These are phyloP conservation scores for Cryptococcus hybrid DNA, from an alignment of 1,284 basidiomycete species.

Conservation along the genomic window DNA sequence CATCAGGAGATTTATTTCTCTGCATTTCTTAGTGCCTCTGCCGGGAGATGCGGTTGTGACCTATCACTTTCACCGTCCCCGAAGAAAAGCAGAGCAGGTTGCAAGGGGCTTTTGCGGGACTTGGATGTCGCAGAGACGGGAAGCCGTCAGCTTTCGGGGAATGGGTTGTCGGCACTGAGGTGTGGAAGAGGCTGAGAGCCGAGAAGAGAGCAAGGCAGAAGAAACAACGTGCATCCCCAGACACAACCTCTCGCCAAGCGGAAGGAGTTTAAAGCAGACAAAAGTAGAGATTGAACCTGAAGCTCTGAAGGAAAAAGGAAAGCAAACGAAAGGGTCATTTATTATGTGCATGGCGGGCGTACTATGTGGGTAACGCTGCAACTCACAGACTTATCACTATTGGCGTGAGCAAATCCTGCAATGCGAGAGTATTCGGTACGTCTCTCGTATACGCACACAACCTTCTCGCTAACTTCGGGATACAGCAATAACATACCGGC, in stretches of 20 bases:
- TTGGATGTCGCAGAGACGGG: slow-evolving; percentile 76
- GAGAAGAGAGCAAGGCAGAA: slow-evolving; percentile 63
- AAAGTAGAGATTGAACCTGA: slow-evolving; percentile 16
- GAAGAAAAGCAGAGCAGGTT: slow-evolving; percentile 65
- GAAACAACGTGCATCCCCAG: slow-evolving; percentile 6
- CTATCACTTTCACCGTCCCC: slow-evolving; percentile 83
- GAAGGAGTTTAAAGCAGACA: slow-evolving; percentile 53
- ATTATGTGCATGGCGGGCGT: slow-evolving; percentile 94
- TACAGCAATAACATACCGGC: slow-evolving; percentile 74
- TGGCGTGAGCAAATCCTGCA: slow-evolving; percentile 83
- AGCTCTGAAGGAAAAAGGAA: slow-evolving; percentile 33
- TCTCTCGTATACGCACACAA: slow-evolving; percentile 9
- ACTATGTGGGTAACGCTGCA: slow-evolving; percentile 91
- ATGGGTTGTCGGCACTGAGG: slow-evolving; percentile 90
- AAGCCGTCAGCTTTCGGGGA: slow-evolving; percentile 79
- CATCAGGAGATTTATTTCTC: slow-evolving; percentile 74
- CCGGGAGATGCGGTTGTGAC: slow-evolving; percentile 94
- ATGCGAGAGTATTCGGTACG: slow-evolving; percentile 90
- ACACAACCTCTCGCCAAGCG: background rate
- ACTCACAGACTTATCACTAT: slow-evolving; percentile 91
- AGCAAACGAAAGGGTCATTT: slow-evolving; percentile 73
- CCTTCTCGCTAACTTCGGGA: background rate
- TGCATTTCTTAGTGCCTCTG: slow-evolving; percentile 79
- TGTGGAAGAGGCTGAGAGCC: slow-evolving; percentile 82
- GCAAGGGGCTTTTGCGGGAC: slow-evolving; percentile 52